Conservation (phyloP, 2,329 filamentous ascomycete species). For the Aspergillus tubingensis region DNA sequence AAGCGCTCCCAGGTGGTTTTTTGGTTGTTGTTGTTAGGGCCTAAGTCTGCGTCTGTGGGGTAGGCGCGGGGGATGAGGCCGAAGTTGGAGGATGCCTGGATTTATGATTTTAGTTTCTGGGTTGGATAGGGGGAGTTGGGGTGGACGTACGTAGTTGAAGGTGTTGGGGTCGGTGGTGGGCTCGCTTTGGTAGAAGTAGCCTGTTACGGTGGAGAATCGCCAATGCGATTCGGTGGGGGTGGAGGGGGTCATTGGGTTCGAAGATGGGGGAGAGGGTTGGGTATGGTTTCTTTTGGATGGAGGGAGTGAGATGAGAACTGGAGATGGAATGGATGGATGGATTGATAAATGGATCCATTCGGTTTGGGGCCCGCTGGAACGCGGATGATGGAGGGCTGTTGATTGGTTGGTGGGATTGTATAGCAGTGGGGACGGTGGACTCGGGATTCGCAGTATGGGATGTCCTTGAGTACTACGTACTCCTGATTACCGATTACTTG, state of each 20-base stretch:
- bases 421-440: not conserved
- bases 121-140: not conserved
- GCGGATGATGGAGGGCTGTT: not conserved
- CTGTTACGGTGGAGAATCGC: slow-evolving; percentile 45
- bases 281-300: not conserved
- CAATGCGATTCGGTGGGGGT: slow-evolving; percentile 24
- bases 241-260: slow-evolving; percentile 21
- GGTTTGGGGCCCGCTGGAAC: not conserved
- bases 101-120: not conserved
- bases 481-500: too few relatives aligned
- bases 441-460: too few relatives aligned
- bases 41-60: slow-evolving; percentile 37
- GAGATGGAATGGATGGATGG: not conserved
- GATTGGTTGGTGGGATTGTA: not conserved
- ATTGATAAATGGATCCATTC: not conserved
- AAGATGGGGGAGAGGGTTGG: not conserved
- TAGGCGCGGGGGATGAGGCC: slow-evolving; percentile 53
- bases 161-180: slow-evolving; percentile 46
- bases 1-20: slow-evolving; percentile 60
- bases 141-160: slow-evolving; percentile 50
- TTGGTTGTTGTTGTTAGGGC: slow-evolving; percentile 25
- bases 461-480: too few relatives aligned
- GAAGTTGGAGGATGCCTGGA: slow-evolving; percentile 47
- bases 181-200: slow-evolving; percentile 56
- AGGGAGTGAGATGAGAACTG: not conserved